Conservation (phyloP, 768 basidiomycete species). For the Dioszegia hungarica region DNA sequence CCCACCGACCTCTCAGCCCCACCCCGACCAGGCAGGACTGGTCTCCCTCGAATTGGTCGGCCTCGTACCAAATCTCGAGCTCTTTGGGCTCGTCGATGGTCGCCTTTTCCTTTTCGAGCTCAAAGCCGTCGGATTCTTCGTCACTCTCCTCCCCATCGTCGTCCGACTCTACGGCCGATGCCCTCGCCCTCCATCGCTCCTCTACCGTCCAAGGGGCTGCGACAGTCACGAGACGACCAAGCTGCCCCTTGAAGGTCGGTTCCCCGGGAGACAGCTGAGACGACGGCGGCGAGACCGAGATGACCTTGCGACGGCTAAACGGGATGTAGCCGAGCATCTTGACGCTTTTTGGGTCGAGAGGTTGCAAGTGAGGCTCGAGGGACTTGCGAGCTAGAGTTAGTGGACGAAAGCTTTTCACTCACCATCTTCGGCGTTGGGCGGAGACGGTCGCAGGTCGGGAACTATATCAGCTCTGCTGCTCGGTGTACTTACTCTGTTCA, state of each 20-base stretch:
- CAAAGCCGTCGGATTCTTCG: not conserved
- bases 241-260: conserved; percentile 3
- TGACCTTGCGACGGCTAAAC: conserved; percentile 13
- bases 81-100: conserved; percentile 23
- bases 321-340: conserved; percentile 24
- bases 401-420: not conserved
- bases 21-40: conserved; percentile 8
- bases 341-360: not conserved
- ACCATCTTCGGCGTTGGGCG: conserved; percentile 8
- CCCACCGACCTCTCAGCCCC: conserved; percentile 23
- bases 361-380: not conserved
- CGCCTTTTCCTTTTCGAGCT: conserved; percentile 20
- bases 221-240: conserved; percentile 23
- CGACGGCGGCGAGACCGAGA: not conserved
- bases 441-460: conserved; percentile 8
- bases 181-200: conserved; percentile 25
- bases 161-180: not conserved
- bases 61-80: conserved; percentile 7
- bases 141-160: conserved; percentile 5
- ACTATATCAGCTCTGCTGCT: conserved; percentile 7
- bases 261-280: not conserved
- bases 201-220: conserved; percentile 35
- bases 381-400: not conserved
- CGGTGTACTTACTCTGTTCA: conserved; percentile 4
- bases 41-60: not conserved